Percentiles rank a stretch among this genome's conserved stretches.
Conservation (phyloP, 768 basidiomycete genomes). For the Boletus insuetus region DNA sequence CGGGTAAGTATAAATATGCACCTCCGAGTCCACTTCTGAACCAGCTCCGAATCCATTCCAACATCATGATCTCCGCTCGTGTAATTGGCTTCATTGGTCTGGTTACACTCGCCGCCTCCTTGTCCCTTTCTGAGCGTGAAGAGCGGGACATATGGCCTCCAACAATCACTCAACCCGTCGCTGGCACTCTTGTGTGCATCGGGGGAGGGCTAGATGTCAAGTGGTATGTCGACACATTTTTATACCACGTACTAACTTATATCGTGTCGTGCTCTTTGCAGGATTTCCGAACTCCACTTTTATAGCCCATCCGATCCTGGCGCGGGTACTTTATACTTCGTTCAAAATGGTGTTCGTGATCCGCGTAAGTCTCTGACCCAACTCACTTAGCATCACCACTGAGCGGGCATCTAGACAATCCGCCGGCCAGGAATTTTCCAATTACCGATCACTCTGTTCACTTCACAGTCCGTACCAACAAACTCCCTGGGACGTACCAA, state of each 20-base stretch:
- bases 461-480: too few relatives aligned
- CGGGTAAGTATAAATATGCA: conserved; percentile 2
- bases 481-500: conserved; percentile 18
- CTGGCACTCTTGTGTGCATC: too few relatives aligned
- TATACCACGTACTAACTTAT: neutral
- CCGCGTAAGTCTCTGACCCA: conserved; percentile 10
- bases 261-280: conserved; percentile 6
- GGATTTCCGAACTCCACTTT: conserved; percentile 23
- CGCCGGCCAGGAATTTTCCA: conserved; percentile 26
- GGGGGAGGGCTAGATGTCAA: too few relatives aligned
- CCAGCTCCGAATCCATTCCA: too few relatives aligned
- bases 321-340: too few relatives aligned
- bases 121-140: too few relatives aligned
- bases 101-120: conserved; percentile 7
- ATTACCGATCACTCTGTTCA: conserved; percentile 19
- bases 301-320: too few relatives aligned
- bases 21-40: too few relatives aligned
- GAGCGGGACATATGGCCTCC: too few relatives aligned
- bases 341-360: too few relatives aligned
- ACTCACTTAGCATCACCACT: neutral
- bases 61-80: conserved; percentile 1
- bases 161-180: too few relatives aligned
- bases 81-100: neutral
- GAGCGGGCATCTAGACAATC: conserved; percentile 16
- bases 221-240: conserved; percentile 21